Evolutionary conservation across 306 rosid genomes (phyloP).

Genomic region (Trifolium fragiferum): DNA sequence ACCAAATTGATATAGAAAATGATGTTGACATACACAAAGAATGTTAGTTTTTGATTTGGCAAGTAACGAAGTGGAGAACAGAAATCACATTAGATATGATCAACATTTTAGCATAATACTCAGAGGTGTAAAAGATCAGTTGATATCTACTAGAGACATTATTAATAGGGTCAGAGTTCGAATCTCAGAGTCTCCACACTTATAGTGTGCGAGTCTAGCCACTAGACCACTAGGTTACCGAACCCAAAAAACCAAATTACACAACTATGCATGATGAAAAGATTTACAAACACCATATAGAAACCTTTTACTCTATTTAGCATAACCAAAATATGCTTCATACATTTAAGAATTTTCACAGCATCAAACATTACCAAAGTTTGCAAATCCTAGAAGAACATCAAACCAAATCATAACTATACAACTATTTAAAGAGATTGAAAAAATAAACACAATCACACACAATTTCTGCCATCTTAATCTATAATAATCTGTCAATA

Average conservation of each 20-base stretch:
- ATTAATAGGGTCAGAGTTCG: too few relatives aligned
- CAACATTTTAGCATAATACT: too few relatives aligned
- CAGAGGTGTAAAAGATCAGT: too few relatives aligned
- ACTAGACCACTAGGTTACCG: too few relatives aligned
- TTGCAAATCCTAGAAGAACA: constrained; percentile 56
- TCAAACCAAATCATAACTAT: constrained; percentile 51
- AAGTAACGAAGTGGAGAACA: not conserved
- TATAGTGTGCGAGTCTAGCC: too few relatives aligned
- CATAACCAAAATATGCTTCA: constrained; percentile 50
- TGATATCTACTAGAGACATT: too few relatives aligned
- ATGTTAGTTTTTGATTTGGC: too few relatives aligned
- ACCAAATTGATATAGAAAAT: too few relatives aligned
- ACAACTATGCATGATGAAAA: not conserved
- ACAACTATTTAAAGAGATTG: constrained; percentile 46
- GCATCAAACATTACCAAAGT: constrained; percentile 64
- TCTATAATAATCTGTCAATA: constrained; percentile 41
- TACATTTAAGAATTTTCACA: constrained; percentile 51
- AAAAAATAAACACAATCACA: constrained; percentile 18
- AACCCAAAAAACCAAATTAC: too few relatives aligned
- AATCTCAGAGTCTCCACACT: too few relatives aligned
- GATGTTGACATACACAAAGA: too few relatives aligned
- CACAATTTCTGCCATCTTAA: constrained; percentile 46
- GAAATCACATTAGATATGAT: too few relatives aligned
- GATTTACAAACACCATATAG: constrained; percentile 37
- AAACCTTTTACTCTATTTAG: constrained; percentile 46